Base-by-base conservation (phyloP, 2,329 filamentous ascomycete species). In the Fusarium concolor region DNA sequence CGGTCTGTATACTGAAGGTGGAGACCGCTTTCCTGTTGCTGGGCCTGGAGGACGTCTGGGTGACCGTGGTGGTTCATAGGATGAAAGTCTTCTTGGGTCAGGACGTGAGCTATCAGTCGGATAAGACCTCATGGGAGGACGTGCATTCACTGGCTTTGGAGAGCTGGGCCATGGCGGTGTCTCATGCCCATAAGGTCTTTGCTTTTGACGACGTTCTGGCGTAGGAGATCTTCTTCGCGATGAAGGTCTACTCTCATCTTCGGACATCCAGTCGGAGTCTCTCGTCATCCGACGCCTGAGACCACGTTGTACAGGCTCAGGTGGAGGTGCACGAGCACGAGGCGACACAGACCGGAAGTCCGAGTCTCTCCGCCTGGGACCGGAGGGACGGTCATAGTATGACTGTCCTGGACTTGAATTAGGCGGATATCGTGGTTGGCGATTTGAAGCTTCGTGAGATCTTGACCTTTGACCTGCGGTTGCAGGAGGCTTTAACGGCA, bases 181-280 rank as follows among this genome's bases (percentile, higher is more conserved):
- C 10, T 68, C 60, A 1, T 43, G 14, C 31, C 60, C 66, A 10
- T 22, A 14, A 2, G 52, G 37, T 4, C 59, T 49, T 5, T 44
- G 22, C 10, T 56, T 64, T 10, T 41, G 41, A 12, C 49, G 62
- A 15, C 65, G 46, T 20, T 57, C 51, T 5, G 68, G 62, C 5
- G 49, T 62, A 3, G 47, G 50, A 3, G 71, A 60, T n/a, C 39
- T 37, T 15, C 67, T 44, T 17, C 71, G 63, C 0, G 71, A 71
- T 0, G 56, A 26, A 10, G 64, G 65, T 3, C 70, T 59, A 24
- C 56, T 70, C 1, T 73, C 70, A 20, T 74, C 72, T 6, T 74
- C 72, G 0, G 72, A 74, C 18, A 72, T 62, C 20, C 26, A 62
- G 1, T 71, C 70, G 4, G 68, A 70, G 14, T 74, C 72, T 6